phyloP scores from a whole-genome alignment of 495 filamentous ascomycete genomes.

The Trypethelium eluteriae region DNA sequence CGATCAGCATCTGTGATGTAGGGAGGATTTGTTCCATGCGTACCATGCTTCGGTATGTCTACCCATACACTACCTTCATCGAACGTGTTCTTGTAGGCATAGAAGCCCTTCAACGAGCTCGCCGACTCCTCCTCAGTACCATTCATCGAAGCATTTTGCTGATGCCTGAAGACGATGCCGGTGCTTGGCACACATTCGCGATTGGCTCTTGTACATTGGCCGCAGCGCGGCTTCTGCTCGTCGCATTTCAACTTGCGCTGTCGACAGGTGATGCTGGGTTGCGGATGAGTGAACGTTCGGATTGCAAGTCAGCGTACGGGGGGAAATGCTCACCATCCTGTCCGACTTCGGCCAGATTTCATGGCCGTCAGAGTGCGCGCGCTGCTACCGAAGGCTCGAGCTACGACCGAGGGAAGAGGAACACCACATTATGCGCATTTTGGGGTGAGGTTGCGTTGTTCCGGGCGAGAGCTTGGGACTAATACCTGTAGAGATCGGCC shows the following conservation, averaged over 20 bases:
- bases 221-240: conserved; percentile 51
- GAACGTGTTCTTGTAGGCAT: conserved; percentile 63
- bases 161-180: conserved; percentile 60
- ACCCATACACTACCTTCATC: conserved; percentile 55
- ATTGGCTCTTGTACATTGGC: conserved; percentile 53
- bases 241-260: conserved; percentile 59
- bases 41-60: conserved; percentile 49
- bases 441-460: not conserved
- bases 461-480: not conserved
- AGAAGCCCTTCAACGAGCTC: conserved; percentile 53
- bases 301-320: not conserved
- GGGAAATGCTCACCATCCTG: conserved; percentile 41
- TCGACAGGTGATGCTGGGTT: conserved; percentile 49
- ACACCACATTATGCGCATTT: not conserved
- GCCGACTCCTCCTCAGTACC: conserved; percentile 36
- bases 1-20: not conserved
- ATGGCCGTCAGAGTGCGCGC: conserved; percentile 1
- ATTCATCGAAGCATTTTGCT: conserved; percentile 69
- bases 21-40: not conserved
- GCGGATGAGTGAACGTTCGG: conserved; percentile 15
- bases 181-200: conserved; percentile 56
- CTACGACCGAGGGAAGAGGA: not conserved
- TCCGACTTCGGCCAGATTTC: conserved; percentile 27
- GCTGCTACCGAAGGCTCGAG: not conserved
- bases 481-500: not conserved